phyloP scores from a whole-genome alignment of 1,284 basidiomycete species.

The Melampsora larici-populina region DNA sequence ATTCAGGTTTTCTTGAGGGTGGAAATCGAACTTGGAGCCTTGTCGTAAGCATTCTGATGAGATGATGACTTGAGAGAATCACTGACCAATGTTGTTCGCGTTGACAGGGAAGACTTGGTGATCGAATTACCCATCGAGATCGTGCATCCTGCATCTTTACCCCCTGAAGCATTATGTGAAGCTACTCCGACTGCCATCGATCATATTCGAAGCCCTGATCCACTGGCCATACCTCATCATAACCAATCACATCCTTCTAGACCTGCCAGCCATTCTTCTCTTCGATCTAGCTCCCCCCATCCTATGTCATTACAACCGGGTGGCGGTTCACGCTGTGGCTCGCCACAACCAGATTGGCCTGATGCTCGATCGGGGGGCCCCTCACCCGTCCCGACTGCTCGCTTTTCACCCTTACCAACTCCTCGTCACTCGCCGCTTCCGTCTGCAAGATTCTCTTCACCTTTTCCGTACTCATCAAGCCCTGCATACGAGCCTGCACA shows the following conservation, averaged over 20 bases:
- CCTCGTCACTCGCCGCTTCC: slow-evolving; percentile 29
- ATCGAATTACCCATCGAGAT: slow-evolving; percentile 50
- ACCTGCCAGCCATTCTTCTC: slow-evolving; percentile 19
- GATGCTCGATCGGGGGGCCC: slow-evolving; percentile 9
- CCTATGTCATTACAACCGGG: slow-evolving; percentile 40
- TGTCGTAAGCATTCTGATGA: slow-evolving; percentile 46
- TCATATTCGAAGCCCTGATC: slow-evolving; percentile 14
- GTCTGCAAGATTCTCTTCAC: slow-evolving; percentile 30
- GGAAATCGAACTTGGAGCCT: slow-evolving; percentile 47
- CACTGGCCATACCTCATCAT: slow-evolving; percentile 12
- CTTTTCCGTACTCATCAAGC: slow-evolving; percentile 25
- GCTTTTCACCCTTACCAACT: slow-evolving; percentile 39
- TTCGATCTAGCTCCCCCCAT: slow-evolving; percentile 38
- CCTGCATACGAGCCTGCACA: background rate
- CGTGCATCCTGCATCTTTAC: slow-evolving; percentile 49
- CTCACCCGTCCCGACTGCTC: slow-evolving; percentile 19
- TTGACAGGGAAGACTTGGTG: slow-evolving; percentile 46
- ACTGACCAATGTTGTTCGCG: background rate
- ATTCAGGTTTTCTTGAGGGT: slow-evolving; percentile 47
- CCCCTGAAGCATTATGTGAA: slow-evolving; percentile 45
- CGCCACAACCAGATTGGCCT: slow-evolving; percentile 32
- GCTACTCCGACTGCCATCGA: slow-evolving; percentile 30
- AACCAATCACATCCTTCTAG: slow-evolving; percentile 11
- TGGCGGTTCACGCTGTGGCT: slow-evolving; percentile 20
- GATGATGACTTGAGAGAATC: background rate